phyloP scores from a whole-genome alignment of 306 rosid species.

The Clitoria ternatea region DNA sequence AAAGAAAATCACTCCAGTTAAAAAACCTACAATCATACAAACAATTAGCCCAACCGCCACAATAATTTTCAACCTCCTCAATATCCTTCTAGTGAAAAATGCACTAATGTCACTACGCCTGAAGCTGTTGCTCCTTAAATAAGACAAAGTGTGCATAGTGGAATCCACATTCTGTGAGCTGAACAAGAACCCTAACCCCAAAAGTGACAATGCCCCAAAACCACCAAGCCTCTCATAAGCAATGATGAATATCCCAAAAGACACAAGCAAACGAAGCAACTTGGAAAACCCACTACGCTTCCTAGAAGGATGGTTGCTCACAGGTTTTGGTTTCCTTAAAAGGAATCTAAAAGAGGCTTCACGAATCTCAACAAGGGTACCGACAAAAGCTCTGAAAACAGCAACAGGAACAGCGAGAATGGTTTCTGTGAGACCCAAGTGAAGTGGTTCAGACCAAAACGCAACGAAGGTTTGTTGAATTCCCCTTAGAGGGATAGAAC shows the following conservation, averaged over 20 bases:
- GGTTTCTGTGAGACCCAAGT: slow-evolving; percentile 79
- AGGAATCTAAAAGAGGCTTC: slow-evolving; percentile 45
- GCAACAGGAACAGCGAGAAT: slow-evolving; percentile 74
- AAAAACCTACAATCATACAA: slow-evolving; percentile 73
- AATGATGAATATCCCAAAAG: slow-evolving; percentile 68
- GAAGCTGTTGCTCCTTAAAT: slow-evolving; percentile 66
- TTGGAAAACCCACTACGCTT: slow-evolving; percentile 61
- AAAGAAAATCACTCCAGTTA: slow-evolving; percentile 66
- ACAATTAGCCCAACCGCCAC: slow-evolving; percentile 80
- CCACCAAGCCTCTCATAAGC: slow-evolving; percentile 71
- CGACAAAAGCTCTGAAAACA: slow-evolving; percentile 56
- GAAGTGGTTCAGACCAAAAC: slow-evolving; percentile 79
- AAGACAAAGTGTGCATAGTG: slow-evolving; percentile 71
- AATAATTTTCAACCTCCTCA: slow-evolving; percentile 61
- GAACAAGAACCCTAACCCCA: slow-evolving; percentile 61
- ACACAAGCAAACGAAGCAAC: slow-evolving; percentile 67
- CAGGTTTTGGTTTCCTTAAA: slow-evolving; percentile 50
- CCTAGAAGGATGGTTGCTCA: background rate
- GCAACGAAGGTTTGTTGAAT: slow-evolving; percentile 66
- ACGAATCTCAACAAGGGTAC: slow-evolving; percentile 77
- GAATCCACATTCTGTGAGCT: slow-evolving; percentile 67
- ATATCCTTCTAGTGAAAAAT: slow-evolving; percentile 60
- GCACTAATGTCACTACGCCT: slow-evolving; percentile 61
- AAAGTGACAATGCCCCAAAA: slow-evolving; percentile 52
- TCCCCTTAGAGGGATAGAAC: slow-evolving; percentile 84